These are phyloP conservation scores for Plasmopara viticola DNA, from an alignment of 352 stramenopile species.

Conservation along the genomic window DNA sequence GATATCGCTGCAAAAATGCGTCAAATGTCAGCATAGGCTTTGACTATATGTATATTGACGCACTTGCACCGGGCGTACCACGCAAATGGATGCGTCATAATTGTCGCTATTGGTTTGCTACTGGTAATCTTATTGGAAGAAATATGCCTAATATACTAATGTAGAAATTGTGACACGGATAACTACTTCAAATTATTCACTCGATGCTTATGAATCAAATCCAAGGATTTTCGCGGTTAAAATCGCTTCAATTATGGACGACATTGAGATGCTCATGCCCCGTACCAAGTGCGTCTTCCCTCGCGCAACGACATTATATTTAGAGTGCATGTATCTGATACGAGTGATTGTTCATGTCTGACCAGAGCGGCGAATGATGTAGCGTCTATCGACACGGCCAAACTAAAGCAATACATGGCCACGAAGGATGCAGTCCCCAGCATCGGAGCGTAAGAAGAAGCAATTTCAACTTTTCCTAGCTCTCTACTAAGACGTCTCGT, in stretches of 20 bases:
- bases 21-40: background rate
- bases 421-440: conserved; percentile 28
- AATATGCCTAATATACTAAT: too few species aligned
- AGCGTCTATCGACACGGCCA: conserved; percentile 39
- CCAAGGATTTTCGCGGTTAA: too few species aligned
- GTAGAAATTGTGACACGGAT: too few species aligned
- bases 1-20: conserved; percentile 36
- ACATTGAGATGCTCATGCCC: conserved; percentile 65
- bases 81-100: conserved; percentile 61
- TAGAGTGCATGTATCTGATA: too few species aligned
- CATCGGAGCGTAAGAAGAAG: conserved; percentile 19
- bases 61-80: conserved; percentile 31
- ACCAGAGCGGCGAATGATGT: conserved; percentile 37
- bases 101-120: too few species aligned
- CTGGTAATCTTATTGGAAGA: too few species aligned
- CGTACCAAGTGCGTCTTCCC: conserved; percentile 44
- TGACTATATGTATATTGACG: background rate
- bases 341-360: background rate
- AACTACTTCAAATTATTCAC: too few species aligned
- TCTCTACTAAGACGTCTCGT: too few species aligned
- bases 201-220: too few species aligned
- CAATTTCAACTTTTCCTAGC: background rate
- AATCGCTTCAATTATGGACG: conserved; percentile 24
- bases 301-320: too few species aligned
- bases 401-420: conserved; percentile 59